Base-by-base conservation (phyloP, 805 yeast species). In the baker's yeast (Saccharomyces cerevisiae) region DNA sequence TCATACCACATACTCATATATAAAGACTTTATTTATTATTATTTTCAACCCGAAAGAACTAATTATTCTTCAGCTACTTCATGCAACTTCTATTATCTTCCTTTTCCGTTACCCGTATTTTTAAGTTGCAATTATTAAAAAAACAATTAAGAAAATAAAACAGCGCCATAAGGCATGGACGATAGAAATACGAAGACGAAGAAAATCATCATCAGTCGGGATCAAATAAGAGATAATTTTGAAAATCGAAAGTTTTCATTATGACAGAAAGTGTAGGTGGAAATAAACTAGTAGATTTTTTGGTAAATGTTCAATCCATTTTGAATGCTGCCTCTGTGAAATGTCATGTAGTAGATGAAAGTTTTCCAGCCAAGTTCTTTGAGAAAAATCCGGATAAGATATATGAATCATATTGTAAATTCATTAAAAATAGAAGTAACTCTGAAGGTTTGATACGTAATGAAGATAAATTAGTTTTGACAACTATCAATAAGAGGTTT, bases 341-440 rank as follows among this genome's bases (percentile, higher is more conserved):
- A 59, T 67, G 70, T 53, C 59, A 58, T 31, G 69, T 67, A 3
- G 32, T 68, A 22, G 68, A 65, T 43, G 72, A 69, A 51, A 59
- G 62, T 48, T 63, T 83, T 50, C 86, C 87, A 8, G 57, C 64
- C 2, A 66, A 67, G 1, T 82, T 82, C 59, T 70, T 64, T 55
- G 86, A 82, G 62, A 51, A 62, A 1, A 71, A 76, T 43, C 76
- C 83, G 1, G 59, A 65, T 4, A 67, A 69, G 47, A 75, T 84
- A 22, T 70, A 75, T 27, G 68, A 68, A 0, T 74, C 84, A 0
- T 78, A 76, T 55, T 57, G 67, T 31, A 67, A 64, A 29, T 76
- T 66, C 60, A 56, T 75, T 17, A 73, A 73, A 27, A 26, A 64
- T 22, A 60, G 56, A 41, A 56, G 57, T 6, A 61, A 60, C 30